Conservation (phyloP, 2,329 filamentous ascomycete genomes). For the Penicillium hordei region DNA sequence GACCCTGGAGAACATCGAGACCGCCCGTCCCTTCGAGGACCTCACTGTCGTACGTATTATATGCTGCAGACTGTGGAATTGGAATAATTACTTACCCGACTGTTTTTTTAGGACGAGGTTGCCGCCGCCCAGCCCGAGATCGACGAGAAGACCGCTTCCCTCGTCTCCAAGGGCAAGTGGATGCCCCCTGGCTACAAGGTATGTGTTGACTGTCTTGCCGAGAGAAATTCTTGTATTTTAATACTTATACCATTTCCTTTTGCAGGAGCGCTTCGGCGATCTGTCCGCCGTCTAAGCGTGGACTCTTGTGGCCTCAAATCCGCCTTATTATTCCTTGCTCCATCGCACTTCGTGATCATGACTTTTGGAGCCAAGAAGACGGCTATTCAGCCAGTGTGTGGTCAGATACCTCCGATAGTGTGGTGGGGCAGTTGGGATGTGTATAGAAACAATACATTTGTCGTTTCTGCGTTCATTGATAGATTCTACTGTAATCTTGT, state of each 20-base stretch:
- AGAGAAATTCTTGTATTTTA: background rate
- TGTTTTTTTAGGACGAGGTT: slow-evolving; percentile 74
- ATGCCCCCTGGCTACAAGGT: slow-evolving; percentile 98
- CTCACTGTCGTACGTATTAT: slow-evolving; percentile 80
- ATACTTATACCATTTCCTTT: slow-evolving; percentile 20
- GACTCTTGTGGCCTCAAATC: slow-evolving; percentile 27
- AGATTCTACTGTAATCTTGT: background rate
- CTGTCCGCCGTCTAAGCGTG: slow-evolving; percentile 81
- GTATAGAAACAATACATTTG: slow-evolving; percentile 44
- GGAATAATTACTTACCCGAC: slow-evolving; percentile 12
- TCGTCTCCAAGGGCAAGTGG: slow-evolving; percentile 98
- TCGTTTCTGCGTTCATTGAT: slow-evolving; percentile 27
- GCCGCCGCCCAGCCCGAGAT: slow-evolving; percentile 92
- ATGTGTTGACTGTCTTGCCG: slow-evolving; percentile 38
- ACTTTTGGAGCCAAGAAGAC: slow-evolving; percentile 31
- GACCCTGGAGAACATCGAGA: slow-evolving; percentile 96
- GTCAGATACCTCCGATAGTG: slow-evolving; percentile 29
- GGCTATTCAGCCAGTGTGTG: slow-evolving; percentile 21
- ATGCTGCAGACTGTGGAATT: background rate
- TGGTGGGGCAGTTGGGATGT: slow-evolving; percentile 35
- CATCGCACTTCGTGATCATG: slow-evolving; percentile 32
- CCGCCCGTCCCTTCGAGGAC: slow-evolving; percentile 91
- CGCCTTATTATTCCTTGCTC: slow-evolving; percentile 34
- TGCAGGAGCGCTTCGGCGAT: slow-evolving; percentile 97
- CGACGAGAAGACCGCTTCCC: slow-evolving; percentile 90